Evolutionary conservation across 495 filamentous ascomycete species (phyloP), one percentile per base, ranked within the genome.

Genomic region (Podospora sp.): DNA sequence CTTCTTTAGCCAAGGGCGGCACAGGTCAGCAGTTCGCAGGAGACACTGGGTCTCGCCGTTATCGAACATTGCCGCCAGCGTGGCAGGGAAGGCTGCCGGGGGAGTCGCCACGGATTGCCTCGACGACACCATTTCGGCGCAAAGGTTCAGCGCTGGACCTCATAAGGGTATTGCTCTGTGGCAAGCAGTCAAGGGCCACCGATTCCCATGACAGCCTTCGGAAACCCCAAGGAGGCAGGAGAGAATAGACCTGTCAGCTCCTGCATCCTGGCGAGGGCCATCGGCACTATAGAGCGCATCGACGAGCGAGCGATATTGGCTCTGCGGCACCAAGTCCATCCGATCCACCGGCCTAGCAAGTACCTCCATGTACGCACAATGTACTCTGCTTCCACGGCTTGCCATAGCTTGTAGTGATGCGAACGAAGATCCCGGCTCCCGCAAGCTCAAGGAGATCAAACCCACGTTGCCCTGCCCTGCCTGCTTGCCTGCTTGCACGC

Each of bases 201-300:
- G 53, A 35, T 36, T 20, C 18, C 40, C 40, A 61, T 33, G 57
- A 52, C 60, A 50, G 2, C 25, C n/a, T 25, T 27, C 53, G 57
- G 50, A 51, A 51, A 49, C 27, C 65, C 71, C 61, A 71, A 71
- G 50, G 62, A 58, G 67, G 66, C 65, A 71, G 71, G 69, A 71
- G 69, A 66, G 1, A n/a, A n/a, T 22, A 29, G 24, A 53, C 63
- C 56, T 52, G 50, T 68, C 62, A 62, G 55, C 57, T 65, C 64
- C 56, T 61, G 40, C 40, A 46, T 18, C 9, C 40, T 14, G 40
- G 40, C 40, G 12, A 46, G 40, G 5, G 27, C 53, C 40, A 40
- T 18, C 24, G 27, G 29, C 36, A 24, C n/a, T 18, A 22, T 29
- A 12, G 35, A 62, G 20, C 52, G 61, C 64, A 69, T 55, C 57